Evolutionary conservation across 2,329 filamentous ascomycete species (phyloP).

Genomic region (Aureobasidium leucospermi): DNA sequence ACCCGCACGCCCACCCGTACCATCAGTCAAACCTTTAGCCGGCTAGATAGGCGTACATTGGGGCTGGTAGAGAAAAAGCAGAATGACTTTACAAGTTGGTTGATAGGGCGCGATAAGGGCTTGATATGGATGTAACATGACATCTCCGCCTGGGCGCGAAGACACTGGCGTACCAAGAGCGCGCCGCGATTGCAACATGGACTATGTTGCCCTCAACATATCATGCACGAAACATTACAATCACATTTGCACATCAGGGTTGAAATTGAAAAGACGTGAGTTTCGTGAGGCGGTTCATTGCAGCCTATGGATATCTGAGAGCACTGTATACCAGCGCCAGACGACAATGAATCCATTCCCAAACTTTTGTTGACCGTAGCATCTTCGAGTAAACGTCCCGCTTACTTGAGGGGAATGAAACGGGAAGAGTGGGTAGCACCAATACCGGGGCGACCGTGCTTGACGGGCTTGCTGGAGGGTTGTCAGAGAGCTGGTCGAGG

Average conservation of each 20-base stretch:
- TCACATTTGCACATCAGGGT: neutral
- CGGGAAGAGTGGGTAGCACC: slow-evolving; percentile 99
- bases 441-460: slow-evolving; percentile 99
- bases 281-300: slow-evolving; percentile 15
- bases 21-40: neutral
- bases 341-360: slow-evolving; percentile 11
- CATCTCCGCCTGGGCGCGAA: no score
- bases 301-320: slow-evolving; percentile 13
- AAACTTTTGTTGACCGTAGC: slow-evolving; percentile 13
- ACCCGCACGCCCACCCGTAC: neutral
- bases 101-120: neutral
- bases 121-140: neutral
- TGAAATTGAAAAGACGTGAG: neutral
- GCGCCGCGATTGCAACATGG: no score
- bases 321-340: slow-evolving; percentile 11
- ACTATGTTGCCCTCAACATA: neutral
- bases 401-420: slow-evolving; percentile 99
- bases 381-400: slow-evolving; percentile 7
- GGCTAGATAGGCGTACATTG: neutral
- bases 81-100: neutral
- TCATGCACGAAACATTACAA: neutral
- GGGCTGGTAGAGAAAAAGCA: neutral
- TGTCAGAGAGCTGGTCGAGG: slow-evolving; percentile 32
- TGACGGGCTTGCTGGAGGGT: slow-evolving; percentile 88
- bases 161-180: no score